phyloP scores from a whole-genome alignment of 2,329 filamentous ascomycete genomes.

The Xylaria sp. region DNA sequence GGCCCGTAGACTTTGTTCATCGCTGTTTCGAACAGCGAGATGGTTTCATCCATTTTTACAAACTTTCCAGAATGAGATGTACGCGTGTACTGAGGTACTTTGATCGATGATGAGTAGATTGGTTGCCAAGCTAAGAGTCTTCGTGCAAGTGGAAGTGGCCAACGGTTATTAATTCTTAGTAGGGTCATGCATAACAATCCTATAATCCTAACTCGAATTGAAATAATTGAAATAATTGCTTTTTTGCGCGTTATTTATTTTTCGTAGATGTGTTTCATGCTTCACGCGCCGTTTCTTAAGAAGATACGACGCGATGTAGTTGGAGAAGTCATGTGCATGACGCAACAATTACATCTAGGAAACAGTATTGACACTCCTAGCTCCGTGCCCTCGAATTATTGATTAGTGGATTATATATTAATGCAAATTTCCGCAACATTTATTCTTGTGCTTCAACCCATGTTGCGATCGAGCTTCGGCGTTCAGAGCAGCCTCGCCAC shows the following conservation, averaged over 20 bases:
- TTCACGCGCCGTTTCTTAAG: neutral
- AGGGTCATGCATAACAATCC: neutral
- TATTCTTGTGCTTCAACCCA: no score
- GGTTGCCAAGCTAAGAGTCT: neutral
- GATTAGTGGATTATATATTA: neutral
- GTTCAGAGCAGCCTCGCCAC: neutral
- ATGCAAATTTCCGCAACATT: neutral
- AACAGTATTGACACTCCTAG: neutral
- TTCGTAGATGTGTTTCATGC: no score
- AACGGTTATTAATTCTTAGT: neutral
- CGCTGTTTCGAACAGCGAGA: slow-evolving; percentile 14
- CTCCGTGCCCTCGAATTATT: no score
- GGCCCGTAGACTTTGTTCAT: slow-evolving; percentile 29
- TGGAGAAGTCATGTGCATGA: slow-evolving; percentile 21
- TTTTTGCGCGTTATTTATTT: neutral
- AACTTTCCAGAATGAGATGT: neutral
- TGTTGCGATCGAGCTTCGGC: no score
- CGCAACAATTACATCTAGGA: slow-evolving; percentile 27
- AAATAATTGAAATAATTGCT: neutral
- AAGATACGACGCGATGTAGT: neutral
- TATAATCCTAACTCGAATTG: neutral
- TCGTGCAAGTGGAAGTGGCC: neutral
- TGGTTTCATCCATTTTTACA: slow-evolving; percentile 5
- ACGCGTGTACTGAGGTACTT: neutral
- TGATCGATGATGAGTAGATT: slow-evolving; percentile 9